These are phyloP conservation scores for Penicillium aurantiogriseum DNA, from an alignment of 2,329 filamentous ascomycete species.

Conservation along the genomic window DNA sequence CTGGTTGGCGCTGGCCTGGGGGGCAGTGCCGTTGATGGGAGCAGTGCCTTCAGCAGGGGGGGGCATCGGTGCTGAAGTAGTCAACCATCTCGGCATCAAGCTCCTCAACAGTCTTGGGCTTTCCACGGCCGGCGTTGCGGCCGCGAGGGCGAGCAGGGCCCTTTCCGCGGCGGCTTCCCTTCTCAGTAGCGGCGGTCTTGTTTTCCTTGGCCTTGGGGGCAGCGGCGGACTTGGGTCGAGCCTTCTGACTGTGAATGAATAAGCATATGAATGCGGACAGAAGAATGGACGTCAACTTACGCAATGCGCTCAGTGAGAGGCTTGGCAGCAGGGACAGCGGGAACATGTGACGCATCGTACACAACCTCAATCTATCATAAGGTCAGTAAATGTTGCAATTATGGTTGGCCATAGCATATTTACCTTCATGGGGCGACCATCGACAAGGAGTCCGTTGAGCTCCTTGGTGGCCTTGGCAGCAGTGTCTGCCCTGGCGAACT, in stretches of 20 bases:
- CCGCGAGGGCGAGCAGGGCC: slow-evolving; percentile 51
- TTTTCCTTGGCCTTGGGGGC: slow-evolving; percentile 61
- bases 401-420: slow-evolving; percentile 24
- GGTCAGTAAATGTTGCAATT: slow-evolving; percentile 11
- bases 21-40: slow-evolving; percentile 47
- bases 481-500: slow-evolving; percentile 76
- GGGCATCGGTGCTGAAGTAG: slow-evolving; percentile 65
- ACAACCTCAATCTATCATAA: slow-evolving; percentile 77
- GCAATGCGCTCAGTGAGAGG: slow-evolving; percentile 79
- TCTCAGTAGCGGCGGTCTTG: slow-evolving; percentile 6
- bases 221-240: slow-evolving; percentile 79
- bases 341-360: slow-evolving; percentile 70
- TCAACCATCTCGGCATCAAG: slow-evolving; percentile 97
- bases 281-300: slow-evolving; percentile 46
- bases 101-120: slow-evolving; percentile 87
- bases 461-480: slow-evolving; percentile 80
- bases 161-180: slow-evolving; percentile 34
- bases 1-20: slow-evolving; percentile 51
- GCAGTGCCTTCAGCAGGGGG: slow-evolving; percentile 44
- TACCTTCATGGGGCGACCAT: slow-evolving; percentile 88
- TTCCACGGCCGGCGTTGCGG: slow-evolving; percentile 65
- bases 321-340: slow-evolving; percentile 67
- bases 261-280: slow-evolving; percentile 16
- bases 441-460: slow-evolving; percentile 85
- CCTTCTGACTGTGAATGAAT: slow-evolving; percentile 55